A percentile compares a stretch with the other conserved stretches of the same genome.
phyloP scores from a whole-genome alignment of 2,329 filamentous ascomycete genomes.

The Aureobasidium vineae region DNA sequence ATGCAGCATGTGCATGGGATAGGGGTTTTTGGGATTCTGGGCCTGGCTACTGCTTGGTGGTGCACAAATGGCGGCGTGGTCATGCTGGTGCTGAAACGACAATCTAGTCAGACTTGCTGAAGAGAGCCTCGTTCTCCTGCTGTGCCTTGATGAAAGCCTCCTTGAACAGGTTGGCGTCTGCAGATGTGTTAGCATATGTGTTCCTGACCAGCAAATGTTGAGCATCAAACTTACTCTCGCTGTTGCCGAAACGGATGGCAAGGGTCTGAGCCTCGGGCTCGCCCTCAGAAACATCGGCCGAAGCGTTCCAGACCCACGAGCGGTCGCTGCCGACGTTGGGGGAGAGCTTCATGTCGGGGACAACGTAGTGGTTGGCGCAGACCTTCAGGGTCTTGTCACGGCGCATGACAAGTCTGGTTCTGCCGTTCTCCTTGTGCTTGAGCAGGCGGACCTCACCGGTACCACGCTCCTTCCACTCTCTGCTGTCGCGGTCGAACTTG shows the following conservation, averaged over 20 bases:
- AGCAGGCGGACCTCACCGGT: conserved; percentile 94
- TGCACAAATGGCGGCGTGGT: conserved; percentile 17
- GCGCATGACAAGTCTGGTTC: conserved; percentile 97
- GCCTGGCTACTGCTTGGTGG: conserved; percentile 15
- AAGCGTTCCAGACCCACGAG: conserved; percentile 99
- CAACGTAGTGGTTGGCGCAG: conserved; percentile 99
- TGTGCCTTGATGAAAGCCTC: conserved; percentile 96
- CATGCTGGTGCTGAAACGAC: not conserved
- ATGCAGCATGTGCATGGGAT: conserved; percentile 13
- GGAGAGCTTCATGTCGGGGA: conserved; percentile 97
- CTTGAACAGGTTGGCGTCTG: conserved; percentile 97
- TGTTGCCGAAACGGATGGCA: conserved; percentile 96
- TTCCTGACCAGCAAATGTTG: not conserved
- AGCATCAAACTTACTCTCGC: conserved; percentile 69
- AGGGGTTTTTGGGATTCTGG: conserved; percentile 16
- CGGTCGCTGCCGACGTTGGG: conserved; percentile 98
- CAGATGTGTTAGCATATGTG: conserved; percentile 24
- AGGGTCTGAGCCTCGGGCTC: conserved; percentile 95
- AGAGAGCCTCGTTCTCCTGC: conserved; percentile 89
- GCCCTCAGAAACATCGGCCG: conserved; percentile 96
- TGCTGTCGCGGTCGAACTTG: conserved; percentile 87
- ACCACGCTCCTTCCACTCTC: conserved; percentile 99
- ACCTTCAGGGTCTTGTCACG: conserved; percentile 99
- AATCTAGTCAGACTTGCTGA: conserved; percentile 47
- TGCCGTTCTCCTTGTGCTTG: conserved; percentile 98